Conservation (phyloP, 2,329 filamentous ascomycete genomes). For the Sporothrix curviconia region DNA sequence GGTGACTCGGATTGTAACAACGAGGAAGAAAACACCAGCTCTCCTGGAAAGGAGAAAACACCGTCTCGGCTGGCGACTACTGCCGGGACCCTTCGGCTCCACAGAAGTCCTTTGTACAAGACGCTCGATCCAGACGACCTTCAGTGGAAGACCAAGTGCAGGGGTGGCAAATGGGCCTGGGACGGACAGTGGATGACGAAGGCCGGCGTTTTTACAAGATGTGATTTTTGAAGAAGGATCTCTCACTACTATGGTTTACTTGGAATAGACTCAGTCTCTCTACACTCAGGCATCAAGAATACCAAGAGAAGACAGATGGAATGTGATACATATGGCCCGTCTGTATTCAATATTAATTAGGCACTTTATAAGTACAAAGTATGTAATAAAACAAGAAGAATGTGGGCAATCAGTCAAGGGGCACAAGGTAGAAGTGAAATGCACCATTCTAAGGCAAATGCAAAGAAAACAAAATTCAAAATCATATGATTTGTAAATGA, state of each 20-base stretch:
- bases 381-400: neutral
- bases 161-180: conserved; percentile 5
- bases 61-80: neutral
- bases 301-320: neutral
- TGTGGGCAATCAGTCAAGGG: no score
- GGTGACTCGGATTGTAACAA: neutral
- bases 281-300: neutral
- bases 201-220: conserved; percentile 12
- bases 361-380: neutral
- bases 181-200: neutral
- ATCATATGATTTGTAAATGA: neutral
- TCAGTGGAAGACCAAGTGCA: conserved; percentile 10
- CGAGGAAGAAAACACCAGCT: neutral
- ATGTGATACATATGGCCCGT: no score
- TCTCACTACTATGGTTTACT: neutral
- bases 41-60: neutral
- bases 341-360: neutral
- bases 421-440: no score
- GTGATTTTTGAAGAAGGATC: neutral
- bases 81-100: neutral
- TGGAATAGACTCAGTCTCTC: neutral
- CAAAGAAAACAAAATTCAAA: neutral
- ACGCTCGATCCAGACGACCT: conserved; percentile 10
- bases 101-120: neutral
- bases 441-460: no score